phyloP scores from a whole-genome alignment of 371 early-diverging fungal species.

The Coemansia sp. region DNA sequence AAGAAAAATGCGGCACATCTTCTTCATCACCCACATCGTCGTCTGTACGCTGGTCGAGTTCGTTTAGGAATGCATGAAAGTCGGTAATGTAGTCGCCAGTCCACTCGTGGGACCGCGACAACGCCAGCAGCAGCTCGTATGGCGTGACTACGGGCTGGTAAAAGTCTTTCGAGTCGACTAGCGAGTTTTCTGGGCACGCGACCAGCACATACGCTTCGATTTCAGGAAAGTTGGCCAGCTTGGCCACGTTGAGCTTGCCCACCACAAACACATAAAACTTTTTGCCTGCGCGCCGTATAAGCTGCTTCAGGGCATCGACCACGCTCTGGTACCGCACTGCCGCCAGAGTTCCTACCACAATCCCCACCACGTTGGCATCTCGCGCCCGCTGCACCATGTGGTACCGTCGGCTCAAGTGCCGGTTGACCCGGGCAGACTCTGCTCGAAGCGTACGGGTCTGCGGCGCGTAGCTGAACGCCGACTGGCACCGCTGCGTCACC shows the following conservation, averaged over 20 bases:
- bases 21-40: constrained; percentile 63
- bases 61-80: constrained; percentile 62
- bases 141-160: constrained; percentile 91
- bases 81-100: constrained; percentile 73
- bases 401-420: constrained; percentile 71
- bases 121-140: constrained; percentile 82
- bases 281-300: constrained; percentile 71
- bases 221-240: constrained; percentile 94
- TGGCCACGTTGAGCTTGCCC: constrained; percentile 92
- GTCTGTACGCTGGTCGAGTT: constrained; percentile 21
- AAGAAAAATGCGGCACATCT: constrained; percentile 82
- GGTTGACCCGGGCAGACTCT: constrained; percentile 67
- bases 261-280: constrained; percentile 90
- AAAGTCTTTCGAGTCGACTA: constrained; percentile 89
- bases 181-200: constrained; percentile 90
- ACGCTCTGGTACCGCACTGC: constrained; percentile 81
- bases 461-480: constrained; percentile 70
- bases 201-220: constrained; percentile 89
- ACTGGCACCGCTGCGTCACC: constrained; percentile 57
- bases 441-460: constrained; percentile 55
- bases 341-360: constrained; percentile 94
- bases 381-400: constrained; percentile 86
- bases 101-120: constrained; percentile 66
- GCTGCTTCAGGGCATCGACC: constrained; percentile 72
- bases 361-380: constrained; percentile 89